Percentiles rank a stretch among this genome's conserved stretches.
Evolutionary conservation across 1,139 yeast genomes (phyloP).

Genomic region (Candida pseudocylindracea): DNA sequence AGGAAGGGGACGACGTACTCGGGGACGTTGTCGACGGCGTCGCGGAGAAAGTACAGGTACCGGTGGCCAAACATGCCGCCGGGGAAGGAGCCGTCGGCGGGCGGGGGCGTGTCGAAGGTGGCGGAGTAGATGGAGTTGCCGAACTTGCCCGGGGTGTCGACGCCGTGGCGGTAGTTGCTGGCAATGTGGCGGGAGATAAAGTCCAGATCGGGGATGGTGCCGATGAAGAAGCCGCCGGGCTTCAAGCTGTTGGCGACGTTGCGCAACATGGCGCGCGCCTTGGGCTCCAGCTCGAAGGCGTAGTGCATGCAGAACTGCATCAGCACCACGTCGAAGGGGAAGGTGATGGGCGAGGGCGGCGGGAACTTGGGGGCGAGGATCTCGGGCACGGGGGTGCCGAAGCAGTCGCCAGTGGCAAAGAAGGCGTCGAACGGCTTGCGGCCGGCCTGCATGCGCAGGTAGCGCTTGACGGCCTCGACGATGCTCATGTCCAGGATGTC

Average conservation of each 20-base stretch:
- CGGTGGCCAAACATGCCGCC: slow-evolving; percentile 37
- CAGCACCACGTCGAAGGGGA: slow-evolving; percentile 77
- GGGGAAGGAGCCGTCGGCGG: slow-evolving; percentile 53
- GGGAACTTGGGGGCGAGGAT: slow-evolving; percentile 43
- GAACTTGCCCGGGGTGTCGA: slow-evolving; percentile 24
- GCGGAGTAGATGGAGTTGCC: slow-evolving; percentile 74
- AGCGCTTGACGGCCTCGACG: slow-evolving; percentile 65
- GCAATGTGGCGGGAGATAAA: slow-evolving; percentile 46
- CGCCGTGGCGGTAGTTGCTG: slow-evolving; percentile 16
- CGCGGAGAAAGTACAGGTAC: slow-evolving; percentile 63
- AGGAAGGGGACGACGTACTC: slow-evolving; percentile 97
- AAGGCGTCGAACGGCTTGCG: slow-evolving; percentile 46
- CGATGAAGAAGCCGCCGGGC: slow-evolving; percentile 73
- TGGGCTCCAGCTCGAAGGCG: slow-evolving; percentile 73
- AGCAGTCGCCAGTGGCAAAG: slow-evolving; percentile 85
- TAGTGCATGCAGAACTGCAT: slow-evolving; percentile 88
- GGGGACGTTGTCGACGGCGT: slow-evolving; percentile 92
- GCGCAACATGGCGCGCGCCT: slow-evolving; percentile 46
- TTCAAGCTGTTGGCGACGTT: slow-evolving; percentile 60
- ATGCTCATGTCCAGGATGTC: slow-evolving; percentile 85
- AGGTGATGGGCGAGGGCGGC: slow-evolving; percentile 30
- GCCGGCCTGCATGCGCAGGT: slow-evolving; percentile 15
- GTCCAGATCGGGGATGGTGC: slow-evolving; percentile 88
- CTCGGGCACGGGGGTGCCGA: slow-evolving; percentile 43
- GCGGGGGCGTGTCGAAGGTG: slow-evolving; percentile 55